These are phyloP conservation scores for Rhododendron henanense DNA, from an alignment of 148 eudicot species.

Conservation along the genomic window DNA sequence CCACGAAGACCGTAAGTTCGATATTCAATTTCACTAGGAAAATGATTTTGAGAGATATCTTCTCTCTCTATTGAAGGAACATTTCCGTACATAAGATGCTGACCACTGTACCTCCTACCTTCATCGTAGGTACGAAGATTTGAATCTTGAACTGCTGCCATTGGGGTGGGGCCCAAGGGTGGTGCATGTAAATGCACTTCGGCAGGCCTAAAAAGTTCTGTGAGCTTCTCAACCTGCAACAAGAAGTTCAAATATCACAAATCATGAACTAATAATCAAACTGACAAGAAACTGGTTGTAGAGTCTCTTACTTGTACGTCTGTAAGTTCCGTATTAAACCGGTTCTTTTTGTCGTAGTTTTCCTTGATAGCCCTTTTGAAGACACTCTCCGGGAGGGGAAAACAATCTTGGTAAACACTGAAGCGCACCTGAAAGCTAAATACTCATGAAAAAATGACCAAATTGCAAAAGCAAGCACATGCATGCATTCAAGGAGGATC, in stretches of 20 bases:
- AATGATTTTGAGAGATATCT: not conserved
- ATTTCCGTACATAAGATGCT: not conserved
- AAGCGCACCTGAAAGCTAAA: slow-evolving; percentile 57
- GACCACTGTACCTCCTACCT: not conserved
- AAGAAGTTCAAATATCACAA: not conserved
- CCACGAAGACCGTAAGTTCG: slow-evolving; percentile 53
- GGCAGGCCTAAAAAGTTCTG: slow-evolving; percentile 39
- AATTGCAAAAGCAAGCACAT: not conserved
- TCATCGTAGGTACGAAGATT: not conserved
- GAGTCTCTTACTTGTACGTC: slow-evolving; percentile 45
- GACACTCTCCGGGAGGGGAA: slow-evolving; percentile 58
- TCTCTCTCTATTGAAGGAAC: slow-evolving; percentile 4
- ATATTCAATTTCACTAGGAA: slow-evolving; percentile 40
- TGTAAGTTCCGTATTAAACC: slow-evolving; percentile 68
- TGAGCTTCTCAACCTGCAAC: slow-evolving; percentile 61
- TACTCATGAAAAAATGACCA: slow-evolving; percentile 5
- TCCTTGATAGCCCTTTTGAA: slow-evolving; percentile 72
- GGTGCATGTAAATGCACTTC: slow-evolving; percentile 25
- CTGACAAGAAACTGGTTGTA: not conserved
- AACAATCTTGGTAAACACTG: slow-evolving; percentile 51
- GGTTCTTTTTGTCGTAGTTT: slow-evolving; percentile 53
- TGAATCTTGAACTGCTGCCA: not conserved
- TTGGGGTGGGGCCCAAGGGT: slow-evolving; percentile 1
- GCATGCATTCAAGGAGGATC: not conserved
- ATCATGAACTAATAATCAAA: not conserved